Conservation (phyloP, 148 eudicot genomes). For the Oxyria digyna region DNA sequence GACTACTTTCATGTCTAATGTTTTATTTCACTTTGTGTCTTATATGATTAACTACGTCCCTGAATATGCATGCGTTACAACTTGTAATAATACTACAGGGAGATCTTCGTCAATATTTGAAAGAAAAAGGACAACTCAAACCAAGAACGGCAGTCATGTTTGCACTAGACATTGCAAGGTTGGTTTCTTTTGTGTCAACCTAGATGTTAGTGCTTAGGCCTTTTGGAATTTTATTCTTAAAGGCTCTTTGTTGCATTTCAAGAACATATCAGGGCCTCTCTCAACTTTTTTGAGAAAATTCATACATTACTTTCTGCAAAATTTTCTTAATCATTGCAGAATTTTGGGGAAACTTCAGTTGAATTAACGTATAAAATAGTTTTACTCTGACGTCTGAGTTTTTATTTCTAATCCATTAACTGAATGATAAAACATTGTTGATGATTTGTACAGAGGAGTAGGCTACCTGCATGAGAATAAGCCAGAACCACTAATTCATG, state of each 20-base stretch:
- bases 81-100: constrained; percentile 39
- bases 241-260: no score
- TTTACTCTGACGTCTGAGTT: no score
- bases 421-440: not conserved
- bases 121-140: constrained; percentile 52
- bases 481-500: constrained; percentile 81
- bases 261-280: no score
- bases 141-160: constrained; percentile 63
- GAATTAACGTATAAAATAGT: no score
- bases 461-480: constrained; percentile 91
- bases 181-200: not conserved
- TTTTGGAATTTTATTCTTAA: not conserved
- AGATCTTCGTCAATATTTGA: constrained; percentile 55
- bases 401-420: no score
- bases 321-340: not conserved
- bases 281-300: no score
- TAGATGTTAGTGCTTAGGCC: not conserved
- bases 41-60: not conserved
- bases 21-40: not conserved
- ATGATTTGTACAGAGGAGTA: constrained; percentile 61
- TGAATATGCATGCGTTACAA: not conserved
- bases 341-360: not conserved
- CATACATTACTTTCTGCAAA: no score
- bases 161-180: constrained; percentile 95
- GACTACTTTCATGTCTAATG: not conserved